Evolutionary conservation across 2,329 filamentous ascomycete genomes (phyloP), one percentile per base, ranked within the genome.

Genomic region (Macrophomina pseudophaseolina): DNA sequence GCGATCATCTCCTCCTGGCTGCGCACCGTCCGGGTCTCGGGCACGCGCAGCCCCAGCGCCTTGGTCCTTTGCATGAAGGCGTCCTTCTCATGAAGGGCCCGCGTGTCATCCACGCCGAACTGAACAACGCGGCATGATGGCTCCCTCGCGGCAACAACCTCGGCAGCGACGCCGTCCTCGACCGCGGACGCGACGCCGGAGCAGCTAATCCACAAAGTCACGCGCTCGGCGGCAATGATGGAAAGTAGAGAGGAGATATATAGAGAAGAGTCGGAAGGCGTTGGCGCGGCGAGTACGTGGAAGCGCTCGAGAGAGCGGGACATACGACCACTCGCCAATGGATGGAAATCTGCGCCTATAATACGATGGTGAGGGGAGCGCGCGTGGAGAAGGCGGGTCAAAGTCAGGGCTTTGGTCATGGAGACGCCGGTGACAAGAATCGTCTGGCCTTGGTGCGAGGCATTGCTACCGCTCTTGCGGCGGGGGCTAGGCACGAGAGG

Each of bases 121-220:
- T 92, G 89, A 2, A 93, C 82, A 3, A 85, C 88, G 68, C 81
- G 85, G 72, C 90, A 91, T 72, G 89, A 91, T 9, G 52, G 30
- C 0, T 87, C 89, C 40, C 83, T 79, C 14, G 79, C 77, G 70
- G 91, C 87, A 18, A 92, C 78, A 2, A 83, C 78, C 66, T 90
- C 85, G 69, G 75, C 69, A 18, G 75, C 76, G 16, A 75, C 76
- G 0, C 87, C 90, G 73, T 93, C 91, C 71, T 91, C 87, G 12
- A 90, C 76, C 0, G 88, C 88, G 0, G 85, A 87, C 1, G 85
- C 83, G 8, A 90, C 87, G n/a, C 87, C 88, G 0, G 90, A 92
- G 71, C 90, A 92, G 23, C 87, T 88, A 3, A 93, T 86, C 90
- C 91, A 94, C 3, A 93, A 77, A 66, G 92, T 86, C 4, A 91